These are phyloP conservation scores for Entomophthora muscae DNA, from an alignment of 371 early-diverging fungal genomes.

Conservation along the genomic window DNA sequence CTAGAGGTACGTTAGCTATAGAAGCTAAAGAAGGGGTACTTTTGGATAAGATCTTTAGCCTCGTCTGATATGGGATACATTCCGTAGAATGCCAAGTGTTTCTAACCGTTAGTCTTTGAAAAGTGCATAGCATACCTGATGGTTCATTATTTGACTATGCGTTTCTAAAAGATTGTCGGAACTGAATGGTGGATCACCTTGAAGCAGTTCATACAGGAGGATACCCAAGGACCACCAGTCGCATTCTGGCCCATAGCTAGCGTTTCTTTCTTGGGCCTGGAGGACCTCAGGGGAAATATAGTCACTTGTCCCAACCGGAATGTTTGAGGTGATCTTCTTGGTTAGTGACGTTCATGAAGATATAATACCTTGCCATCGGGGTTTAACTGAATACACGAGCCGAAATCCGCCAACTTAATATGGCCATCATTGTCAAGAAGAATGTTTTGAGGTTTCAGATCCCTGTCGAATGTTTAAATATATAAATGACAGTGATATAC, in stretches of 20 bases:
- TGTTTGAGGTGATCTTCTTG: slow-evolving; percentile 36
- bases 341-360: too few relatives aligned
- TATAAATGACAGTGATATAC: slow-evolving; percentile 2
- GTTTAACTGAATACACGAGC: slow-evolving; percentile 34
- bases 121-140: slow-evolving; percentile 18
- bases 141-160: slow-evolving; percentile 67
- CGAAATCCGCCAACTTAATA: slow-evolving; percentile 86
- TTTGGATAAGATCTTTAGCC: slow-evolving; percentile 60
- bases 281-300: slow-evolving; percentile 93
- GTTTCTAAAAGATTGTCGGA: slow-evolving; percentile 67
- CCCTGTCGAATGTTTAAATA: slow-evolving; percentile 7
- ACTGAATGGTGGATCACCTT: slow-evolving; percentile 90
- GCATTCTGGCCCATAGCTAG: slow-evolving; percentile 76
- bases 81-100: slow-evolving; percentile 37
- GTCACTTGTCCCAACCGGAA: slow-evolving; percentile 84
- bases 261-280: slow-evolving; percentile 31
- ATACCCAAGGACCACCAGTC: slow-evolving; percentile 99
- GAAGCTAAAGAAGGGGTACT: slow-evolving; percentile 19
- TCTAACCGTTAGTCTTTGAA: slow-evolving; percentile 24
- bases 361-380: slow-evolving; percentile 15
- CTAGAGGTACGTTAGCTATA: slow-evolving; percentile 18
- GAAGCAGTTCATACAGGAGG: slow-evolving; percentile 92
- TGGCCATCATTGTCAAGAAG: slow-evolving; percentile 12
- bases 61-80: slow-evolving; percentile 39
- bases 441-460: slow-evolving; percentile 13